Evolutionary conservation across 805 yeast species (phyloP).

Genomic region (Suhomyces canberraensis): DNA sequence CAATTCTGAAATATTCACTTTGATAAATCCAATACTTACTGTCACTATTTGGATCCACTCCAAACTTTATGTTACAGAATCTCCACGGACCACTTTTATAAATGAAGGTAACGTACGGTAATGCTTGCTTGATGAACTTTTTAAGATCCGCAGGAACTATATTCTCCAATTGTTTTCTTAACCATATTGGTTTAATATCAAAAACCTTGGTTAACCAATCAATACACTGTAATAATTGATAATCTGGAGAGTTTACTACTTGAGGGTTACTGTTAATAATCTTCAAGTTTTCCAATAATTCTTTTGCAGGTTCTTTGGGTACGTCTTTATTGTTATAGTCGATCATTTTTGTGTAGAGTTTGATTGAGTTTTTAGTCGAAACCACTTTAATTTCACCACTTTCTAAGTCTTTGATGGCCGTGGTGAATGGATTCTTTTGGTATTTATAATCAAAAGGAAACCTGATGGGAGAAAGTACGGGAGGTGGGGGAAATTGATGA

Average conservation of each 20-base stretch:
- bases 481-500: constrained; percentile 79
- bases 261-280: constrained; percentile 32
- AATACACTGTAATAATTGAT: constrained; percentile 41
- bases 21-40: constrained; percentile 62
- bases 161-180: constrained; percentile 66
- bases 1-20: constrained; percentile 75
- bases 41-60: constrained; percentile 69
- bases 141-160: constrained; percentile 47
- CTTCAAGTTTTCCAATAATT: constrained; percentile 35
- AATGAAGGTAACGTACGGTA: constrained; percentile 81
- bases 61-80: constrained; percentile 74
- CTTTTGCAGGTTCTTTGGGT: constrained; percentile 51
- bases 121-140: constrained; percentile 61
- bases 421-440: constrained; percentile 62
- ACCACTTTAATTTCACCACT: constrained; percentile 58
- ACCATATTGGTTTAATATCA: constrained; percentile 77
- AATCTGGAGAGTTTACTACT: constrained; percentile 29
- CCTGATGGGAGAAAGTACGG: constrained; percentile 70
- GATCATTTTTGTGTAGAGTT: constrained; percentile 52
- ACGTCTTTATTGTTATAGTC: constrained; percentile 42
- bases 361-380: constrained; percentile 42
- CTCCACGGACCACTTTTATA: constrained; percentile 95
- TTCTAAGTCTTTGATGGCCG: constrained; percentile 48
- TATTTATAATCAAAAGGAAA: constrained; percentile 78
- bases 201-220: constrained; percentile 49